Conservation (phyloP, 2,329 filamentous ascomycete genomes). For the Phoma sp. region DNA sequence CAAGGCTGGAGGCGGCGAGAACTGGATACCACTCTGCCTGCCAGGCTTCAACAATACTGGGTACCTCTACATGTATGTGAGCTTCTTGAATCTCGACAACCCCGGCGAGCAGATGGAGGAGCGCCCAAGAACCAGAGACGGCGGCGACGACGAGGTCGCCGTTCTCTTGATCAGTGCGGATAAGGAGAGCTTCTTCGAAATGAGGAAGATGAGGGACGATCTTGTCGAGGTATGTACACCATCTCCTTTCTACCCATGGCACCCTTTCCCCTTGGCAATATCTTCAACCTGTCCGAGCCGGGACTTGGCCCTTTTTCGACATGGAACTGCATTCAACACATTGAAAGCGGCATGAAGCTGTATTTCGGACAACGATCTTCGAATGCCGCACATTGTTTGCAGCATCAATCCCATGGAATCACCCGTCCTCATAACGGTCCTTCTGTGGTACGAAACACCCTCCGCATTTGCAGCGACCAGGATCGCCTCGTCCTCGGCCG, state of each 20-base stretch:
- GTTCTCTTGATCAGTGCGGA: conserved; percentile 91
- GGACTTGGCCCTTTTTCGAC: background rate
- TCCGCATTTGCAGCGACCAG: background rate
- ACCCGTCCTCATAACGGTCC: conserved; percentile 6
- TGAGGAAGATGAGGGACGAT: conserved; percentile 74
- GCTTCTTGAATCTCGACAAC: conserved; percentile 76
- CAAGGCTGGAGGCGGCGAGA: conserved; percentile 91
- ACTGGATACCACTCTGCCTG: conserved; percentile 95
- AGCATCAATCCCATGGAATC: conserved; percentile 1
- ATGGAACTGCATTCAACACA: background rate
- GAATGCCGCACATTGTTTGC: background rate
- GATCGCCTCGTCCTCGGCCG: conserved; percentile 4
- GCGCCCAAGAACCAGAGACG: conserved; percentile 44
- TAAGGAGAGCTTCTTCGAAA: conserved; percentile 90
- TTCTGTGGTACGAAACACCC: conserved; percentile 5
- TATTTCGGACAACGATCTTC: background rate
- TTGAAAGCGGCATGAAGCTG: background rate
- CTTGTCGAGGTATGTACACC: conserved; percentile 60
- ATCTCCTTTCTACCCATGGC: conserved; percentile 12
- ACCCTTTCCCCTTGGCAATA: background rate
- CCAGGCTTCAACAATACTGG: conserved; percentile 97
- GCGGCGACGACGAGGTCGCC: conserved; percentile 75
- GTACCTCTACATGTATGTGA: conserved; percentile 99
- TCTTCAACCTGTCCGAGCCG: background rate
- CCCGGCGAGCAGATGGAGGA: conserved; percentile 53